Base-by-base conservation (phyloP, 768 basidiomycete genomes). In the Kondoa subrosea region DNA sequence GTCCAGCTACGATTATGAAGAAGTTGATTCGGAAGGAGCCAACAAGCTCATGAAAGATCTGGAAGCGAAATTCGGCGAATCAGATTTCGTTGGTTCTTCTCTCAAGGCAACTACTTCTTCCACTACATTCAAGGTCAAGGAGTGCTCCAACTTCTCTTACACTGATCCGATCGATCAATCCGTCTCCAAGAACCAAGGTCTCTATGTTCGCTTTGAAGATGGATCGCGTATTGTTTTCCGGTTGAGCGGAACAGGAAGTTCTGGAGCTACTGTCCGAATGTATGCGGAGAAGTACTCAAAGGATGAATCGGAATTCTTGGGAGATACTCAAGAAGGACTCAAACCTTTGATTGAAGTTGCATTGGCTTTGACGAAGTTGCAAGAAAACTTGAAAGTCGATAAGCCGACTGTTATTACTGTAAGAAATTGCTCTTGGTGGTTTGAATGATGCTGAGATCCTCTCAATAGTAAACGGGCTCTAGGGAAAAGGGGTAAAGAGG, bases 81-180 rank as follows among this genome's bases (percentile, higher is more conserved):
- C 82, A 34, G 85, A 84, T 61, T 85, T 96, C 74, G 81, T 83
- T 74, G 82, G 85, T 73, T 84, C 84, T 31, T 79, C 79, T 8
- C 84, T 89, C 78, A 81, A 78, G 57, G 87, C 90, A 1, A 80
- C 82, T 66, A 83, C 85, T 63, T 84, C 86, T 1, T 80, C 80
- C 50, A 82, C 83, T 59, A 81, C 82, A 62, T 97, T 92, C 81
- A 85, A 82, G 69, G 84, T 99, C 67, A 82, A 83, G 21, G 82
- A 83, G 29, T 79, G 87, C 57, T 86, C 85, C 80, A 85, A 90
- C 81, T 99, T 99, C 76, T 84, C 87, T 76, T 99, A 99, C 83
- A 95, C 85, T 62, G 95, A 99, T 77, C 95, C 95, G n/a, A 96
- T 97, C 78, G 95, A 99, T 76, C 80, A 85, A 66, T 89, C 88